Evolutionary conservation across 108 stramenopile genomes (phyloP).

Genomic region (Cyclotella kingstonii): DNA sequence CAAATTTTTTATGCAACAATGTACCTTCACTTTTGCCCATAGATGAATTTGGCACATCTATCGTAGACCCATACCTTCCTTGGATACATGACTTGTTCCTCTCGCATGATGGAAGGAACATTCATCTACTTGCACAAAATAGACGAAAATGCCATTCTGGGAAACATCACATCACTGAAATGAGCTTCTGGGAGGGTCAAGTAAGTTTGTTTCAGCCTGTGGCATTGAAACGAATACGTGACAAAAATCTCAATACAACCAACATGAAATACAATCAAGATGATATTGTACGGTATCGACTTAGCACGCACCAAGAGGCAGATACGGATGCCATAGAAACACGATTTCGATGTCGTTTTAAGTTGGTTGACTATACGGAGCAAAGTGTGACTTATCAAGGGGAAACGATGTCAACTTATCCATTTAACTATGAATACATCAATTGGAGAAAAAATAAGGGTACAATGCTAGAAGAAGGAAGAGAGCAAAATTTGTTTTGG

Average conservation of each 20-base stretch:
- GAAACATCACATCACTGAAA: conserved; percentile 28
- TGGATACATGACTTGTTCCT: conserved; percentile 72
- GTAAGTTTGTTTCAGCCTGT: conserved; percentile 67
- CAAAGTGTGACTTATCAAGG: conserved; percentile 33
- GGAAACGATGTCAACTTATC: conserved; percentile 56
- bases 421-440: conserved; percentile 70
- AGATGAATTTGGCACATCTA: conserved; percentile 52
- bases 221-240: conserved; percentile 40
- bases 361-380: conserved; percentile 33
- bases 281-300: conserved; percentile 50
- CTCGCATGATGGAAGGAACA: conserved; percentile 24
- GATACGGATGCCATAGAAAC: conserved; percentile 74
- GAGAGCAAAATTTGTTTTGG: conserved; percentile 68
- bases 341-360: conserved; percentile 84
- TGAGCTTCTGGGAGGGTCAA: conserved; percentile 70
- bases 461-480: conserved; percentile 55
- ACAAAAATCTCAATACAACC: not conserved
- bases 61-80: conserved; percentile 61
- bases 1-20: conserved; percentile 15
- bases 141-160: conserved; percentile 67
- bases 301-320: conserved; percentile 72
- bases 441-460: conserved; percentile 49
- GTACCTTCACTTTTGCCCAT: conserved; percentile 50
- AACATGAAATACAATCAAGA: not conserved
- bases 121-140: conserved; percentile 67